A percentile compares a stretch with the other conserved stretches of the same genome.
Conservation (phyloP, 148 eudicot species). For the Agrostemma githago region DNA sequence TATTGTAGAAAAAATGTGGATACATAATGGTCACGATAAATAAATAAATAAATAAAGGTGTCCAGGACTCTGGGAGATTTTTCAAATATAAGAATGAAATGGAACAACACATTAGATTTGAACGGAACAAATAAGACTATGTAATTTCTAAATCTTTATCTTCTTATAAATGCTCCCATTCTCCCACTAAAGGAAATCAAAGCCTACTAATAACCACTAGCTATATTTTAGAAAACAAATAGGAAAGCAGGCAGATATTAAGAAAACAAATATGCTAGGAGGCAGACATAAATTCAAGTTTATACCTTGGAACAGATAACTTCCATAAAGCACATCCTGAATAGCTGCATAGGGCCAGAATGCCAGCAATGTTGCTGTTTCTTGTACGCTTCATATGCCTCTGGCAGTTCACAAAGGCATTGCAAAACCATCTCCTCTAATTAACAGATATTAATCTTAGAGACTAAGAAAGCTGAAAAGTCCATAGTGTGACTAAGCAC, state of each 20-base stretch:
- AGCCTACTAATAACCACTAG: neutral
- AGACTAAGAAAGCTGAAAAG: constrained; percentile 8
- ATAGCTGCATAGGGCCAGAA: constrained; percentile 98
- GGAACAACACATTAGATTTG: neutral
- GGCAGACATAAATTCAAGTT: constrained; percentile 6
- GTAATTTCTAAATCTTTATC: neutral
- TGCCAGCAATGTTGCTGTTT: constrained; percentile 99
- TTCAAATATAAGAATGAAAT: neutral
- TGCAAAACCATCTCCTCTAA: constrained; percentile 35
- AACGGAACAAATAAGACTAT: neutral
- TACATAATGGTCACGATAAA: neutral
- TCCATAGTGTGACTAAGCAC: constrained; percentile 1
- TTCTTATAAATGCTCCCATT: neutral
- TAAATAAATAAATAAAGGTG: neutral
- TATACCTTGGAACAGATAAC: constrained; percentile 78
- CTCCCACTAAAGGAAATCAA: neutral
- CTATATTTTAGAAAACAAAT: neutral
- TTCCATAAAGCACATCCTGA: constrained; percentile 82
- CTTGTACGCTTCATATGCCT: constrained; percentile 92
- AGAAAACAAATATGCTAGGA: neutral
- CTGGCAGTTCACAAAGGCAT: constrained; percentile 96
- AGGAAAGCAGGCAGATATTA: constrained; percentile 1
- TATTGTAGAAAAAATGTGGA: neutral
- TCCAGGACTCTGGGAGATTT: neutral
- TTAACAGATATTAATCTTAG: neutral